Percentiles rank a stretch among this genome's conserved stretches.
phyloP scores from a whole-genome alignment of 176 grass and related monocot species.

The Miscanthus lutarioriparius region DNA sequence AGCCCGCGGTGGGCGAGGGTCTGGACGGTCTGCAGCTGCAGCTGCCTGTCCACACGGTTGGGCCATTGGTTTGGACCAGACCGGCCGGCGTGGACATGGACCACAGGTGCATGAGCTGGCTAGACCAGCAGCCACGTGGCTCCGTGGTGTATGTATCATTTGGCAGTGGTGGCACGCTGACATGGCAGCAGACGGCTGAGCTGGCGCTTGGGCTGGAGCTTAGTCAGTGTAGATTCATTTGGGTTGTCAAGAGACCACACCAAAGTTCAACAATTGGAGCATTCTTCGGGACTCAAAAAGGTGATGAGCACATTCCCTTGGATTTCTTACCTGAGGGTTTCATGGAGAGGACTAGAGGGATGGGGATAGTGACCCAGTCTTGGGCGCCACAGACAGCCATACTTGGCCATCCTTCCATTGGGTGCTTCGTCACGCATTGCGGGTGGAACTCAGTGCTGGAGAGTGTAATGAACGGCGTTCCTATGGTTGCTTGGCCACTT shows the following conservation, averaged over 20 bases:
- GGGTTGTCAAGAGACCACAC: constrained; percentile 51
- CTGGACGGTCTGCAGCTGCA: not conserved
- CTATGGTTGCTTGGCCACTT: constrained; percentile 66
- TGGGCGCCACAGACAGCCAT: constrained; percentile 49
- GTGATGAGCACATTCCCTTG: not conserved
- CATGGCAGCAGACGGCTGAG: constrained; percentile 42
- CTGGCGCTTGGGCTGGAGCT: constrained; percentile 53
- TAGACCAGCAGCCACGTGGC: constrained; percentile 50
- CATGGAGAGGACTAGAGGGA: constrained; percentile 14
- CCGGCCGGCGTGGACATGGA: not conserved
- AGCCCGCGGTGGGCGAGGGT: constrained; percentile 32
- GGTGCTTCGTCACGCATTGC: constrained; percentile 66
- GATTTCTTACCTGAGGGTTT: constrained; percentile 51
- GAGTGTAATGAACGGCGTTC: constrained; percentile 38
- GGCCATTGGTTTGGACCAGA: constrained; percentile 50
- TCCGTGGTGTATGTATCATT: constrained; percentile 69
- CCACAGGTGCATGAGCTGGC: constrained; percentile 38
- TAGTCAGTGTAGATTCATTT: constrained; percentile 47
- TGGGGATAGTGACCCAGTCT: constrained; percentile 1
- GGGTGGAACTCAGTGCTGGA: constrained; percentile 73
- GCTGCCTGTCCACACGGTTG: constrained; percentile 46
- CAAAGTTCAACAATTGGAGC: not conserved
- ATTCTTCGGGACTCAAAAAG: constrained; percentile 12
- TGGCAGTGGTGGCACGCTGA: constrained; percentile 61
- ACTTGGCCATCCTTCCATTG: constrained; percentile 22